Evolutionary conservation across 768 basidiomycete genomes (phyloP).

Genomic region (Cantharellus anzutake): DNA sequence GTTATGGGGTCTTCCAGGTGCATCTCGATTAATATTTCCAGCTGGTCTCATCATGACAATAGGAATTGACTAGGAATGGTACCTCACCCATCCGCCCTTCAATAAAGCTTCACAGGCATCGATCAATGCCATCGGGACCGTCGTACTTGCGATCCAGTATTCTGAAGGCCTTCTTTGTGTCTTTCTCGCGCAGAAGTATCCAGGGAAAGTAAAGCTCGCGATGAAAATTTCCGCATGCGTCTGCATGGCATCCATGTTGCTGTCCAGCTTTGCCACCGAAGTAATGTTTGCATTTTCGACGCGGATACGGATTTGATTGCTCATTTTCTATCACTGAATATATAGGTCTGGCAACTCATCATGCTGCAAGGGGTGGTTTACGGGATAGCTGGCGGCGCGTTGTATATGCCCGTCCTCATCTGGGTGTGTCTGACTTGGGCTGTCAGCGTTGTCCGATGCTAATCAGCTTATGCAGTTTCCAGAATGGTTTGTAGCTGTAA

Average conservation of each 20-base stretch:
- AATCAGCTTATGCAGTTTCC: background rate
- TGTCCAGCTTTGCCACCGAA: slow-evolving; percentile 3
- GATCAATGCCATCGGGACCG: background rate
- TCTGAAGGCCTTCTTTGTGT: background rate
- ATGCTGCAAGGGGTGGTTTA: slow-evolving; percentile 1
- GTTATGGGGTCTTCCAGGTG: slow-evolving; percentile 4
- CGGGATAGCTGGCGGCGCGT: background rate
- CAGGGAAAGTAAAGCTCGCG: background rate
- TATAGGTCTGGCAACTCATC: slow-evolving; percentile 5
- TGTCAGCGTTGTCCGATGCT: background rate
- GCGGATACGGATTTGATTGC: background rate
- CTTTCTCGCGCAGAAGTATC: background rate
- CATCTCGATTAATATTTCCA: background rate
- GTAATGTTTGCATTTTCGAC: background rate
- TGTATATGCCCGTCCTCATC: slow-evolving; percentile 2
- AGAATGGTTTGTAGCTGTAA: slow-evolving; percentile 4
- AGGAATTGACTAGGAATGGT: background rate
- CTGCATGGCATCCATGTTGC: background rate
- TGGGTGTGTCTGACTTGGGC: background rate
- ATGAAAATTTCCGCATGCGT: background rate
- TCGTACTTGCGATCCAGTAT: slow-evolving; percentile 2
- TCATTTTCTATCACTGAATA: background rate
- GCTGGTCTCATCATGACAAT: background rate
- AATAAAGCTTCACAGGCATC: background rate
- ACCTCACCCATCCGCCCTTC: background rate